A percentile compares a stretch with the other conserved stretches of the same genome.
Evolutionary conservation across 2,329 filamentous ascomycete species (phyloP).

Genomic region (Trichoderma sp.): DNA sequence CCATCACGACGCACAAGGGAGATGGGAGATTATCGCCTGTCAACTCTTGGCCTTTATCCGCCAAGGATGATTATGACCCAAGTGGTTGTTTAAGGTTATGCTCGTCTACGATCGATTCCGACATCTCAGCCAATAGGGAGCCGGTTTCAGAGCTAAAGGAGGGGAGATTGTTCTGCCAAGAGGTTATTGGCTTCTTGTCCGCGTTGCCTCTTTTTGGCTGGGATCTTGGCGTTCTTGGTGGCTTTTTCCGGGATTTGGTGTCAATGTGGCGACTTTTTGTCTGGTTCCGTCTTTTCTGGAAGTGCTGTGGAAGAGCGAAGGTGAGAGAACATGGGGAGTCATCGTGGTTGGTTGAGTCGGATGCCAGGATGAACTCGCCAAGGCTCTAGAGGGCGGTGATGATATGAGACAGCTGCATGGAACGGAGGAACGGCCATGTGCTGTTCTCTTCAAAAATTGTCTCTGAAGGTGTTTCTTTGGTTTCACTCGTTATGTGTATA

Average conservation of each 20-base stretch:
- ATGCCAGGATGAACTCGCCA: neutral
- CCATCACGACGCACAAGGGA: no score
- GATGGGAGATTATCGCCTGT: neutral
- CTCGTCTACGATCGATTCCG: no score
- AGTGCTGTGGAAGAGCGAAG: neutral
- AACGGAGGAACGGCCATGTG: no score
- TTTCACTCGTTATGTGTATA: neutral
- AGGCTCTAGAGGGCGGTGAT: conserved; percentile 2
- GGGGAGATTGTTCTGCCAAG: neutral
- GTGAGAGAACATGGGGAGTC: neutral
- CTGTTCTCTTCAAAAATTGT: no score
- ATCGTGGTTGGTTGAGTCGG: neutral
- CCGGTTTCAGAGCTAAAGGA: no score
- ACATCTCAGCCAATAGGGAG: neutral
- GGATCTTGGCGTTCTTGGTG: neutral
- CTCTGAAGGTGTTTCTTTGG: neutral
- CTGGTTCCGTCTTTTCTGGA: neutral
- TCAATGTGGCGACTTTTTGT: conserved; percentile 10
- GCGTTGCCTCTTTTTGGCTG: neutral
- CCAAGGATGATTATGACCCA: no score
- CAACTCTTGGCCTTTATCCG: neutral
- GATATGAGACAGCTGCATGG: conserved; percentile 4
- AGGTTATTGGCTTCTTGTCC: neutral
- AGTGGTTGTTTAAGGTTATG: no score
- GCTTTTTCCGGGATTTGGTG: neutral